A percentile compares a stretch with the other conserved stretches of the same genome.
These are phyloP conservation scores for Myxozyma udenii DNA, from an alignment of 805 yeast genomes.

Conservation along the genomic window DNA sequence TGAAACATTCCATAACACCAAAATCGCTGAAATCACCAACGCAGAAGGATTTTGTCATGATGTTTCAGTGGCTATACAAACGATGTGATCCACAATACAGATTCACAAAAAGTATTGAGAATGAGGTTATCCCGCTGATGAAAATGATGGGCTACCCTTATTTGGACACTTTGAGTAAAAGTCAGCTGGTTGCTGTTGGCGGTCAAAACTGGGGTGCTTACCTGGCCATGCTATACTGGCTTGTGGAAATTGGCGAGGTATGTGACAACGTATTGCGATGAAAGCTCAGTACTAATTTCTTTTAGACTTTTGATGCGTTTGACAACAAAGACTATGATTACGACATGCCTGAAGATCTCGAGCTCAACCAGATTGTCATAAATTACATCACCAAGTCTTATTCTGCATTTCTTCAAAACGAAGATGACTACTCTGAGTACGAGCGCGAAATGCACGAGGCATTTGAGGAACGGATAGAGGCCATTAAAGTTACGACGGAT, in stretches of 20 bases:
- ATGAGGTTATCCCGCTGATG: slow-evolving; percentile 67
- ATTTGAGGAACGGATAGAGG: slow-evolving; percentile 51
- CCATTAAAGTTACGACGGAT: slow-evolving; percentile 49
- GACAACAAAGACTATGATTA: slow-evolving; percentile 40
- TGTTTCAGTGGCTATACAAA: slow-evolving; percentile 76
- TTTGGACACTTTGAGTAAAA: slow-evolving; percentile 71
- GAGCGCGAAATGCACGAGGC: slow-evolving; percentile 56
- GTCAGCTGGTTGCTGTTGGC: slow-evolving; percentile 87
- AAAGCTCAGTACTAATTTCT: neutral
- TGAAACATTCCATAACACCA: slow-evolving; percentile 63
- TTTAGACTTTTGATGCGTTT: slow-evolving; percentile 42
- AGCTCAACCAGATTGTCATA: slow-evolving; percentile 52
- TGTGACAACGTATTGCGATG: neutral
- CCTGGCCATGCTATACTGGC: slow-evolving; percentile 80
- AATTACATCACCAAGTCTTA: slow-evolving; percentile 66
- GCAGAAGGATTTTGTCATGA: slow-evolving; percentile 74
- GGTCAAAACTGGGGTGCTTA: slow-evolving; percentile 80
- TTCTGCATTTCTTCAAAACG: slow-evolving; percentile 59
- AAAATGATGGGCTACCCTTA: slow-evolving; percentile 73
- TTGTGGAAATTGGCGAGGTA: slow-evolving; percentile 51
- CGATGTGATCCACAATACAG: slow-evolving; percentile 75
- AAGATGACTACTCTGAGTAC: slow-evolving; percentile 58
- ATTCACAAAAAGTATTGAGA: slow-evolving; percentile 66
- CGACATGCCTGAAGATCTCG: slow-evolving; percentile 43
- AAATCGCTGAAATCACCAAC: slow-evolving; percentile 74